Evolutionary conservation across 352 stramenopile genomes (phyloP).

Genomic region (Phytophthora cactorum): DNA sequence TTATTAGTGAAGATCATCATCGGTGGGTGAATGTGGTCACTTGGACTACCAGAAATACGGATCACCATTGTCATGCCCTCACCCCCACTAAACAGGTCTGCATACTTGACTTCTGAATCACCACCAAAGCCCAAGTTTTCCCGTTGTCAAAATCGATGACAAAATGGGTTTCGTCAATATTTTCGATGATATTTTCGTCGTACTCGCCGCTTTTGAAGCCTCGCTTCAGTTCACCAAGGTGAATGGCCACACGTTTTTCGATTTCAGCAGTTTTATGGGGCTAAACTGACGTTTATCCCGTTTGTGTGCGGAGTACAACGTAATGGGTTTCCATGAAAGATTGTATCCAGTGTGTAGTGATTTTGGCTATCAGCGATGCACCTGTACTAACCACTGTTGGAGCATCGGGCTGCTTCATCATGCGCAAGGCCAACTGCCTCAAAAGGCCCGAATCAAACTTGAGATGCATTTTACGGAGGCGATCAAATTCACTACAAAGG

Average conservation of each 20-base stretch:
- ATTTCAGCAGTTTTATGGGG: not conserved
- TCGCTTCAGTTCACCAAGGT: not conserved
- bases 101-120: slow-evolving; percentile 28
- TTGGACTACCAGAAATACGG: not conserved
- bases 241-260: not conserved
- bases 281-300: not conserved
- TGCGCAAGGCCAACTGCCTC: not conserved
- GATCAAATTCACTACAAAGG: not conserved
- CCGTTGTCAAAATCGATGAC: slow-evolving; percentile 32
- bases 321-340: not conserved
- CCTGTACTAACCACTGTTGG: not conserved
- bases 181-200: slow-evolving; percentile 29
- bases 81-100: slow-evolving; percentile 22
- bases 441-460: not conserved
- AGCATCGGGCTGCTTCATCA: not conserved
- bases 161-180: slow-evolving; percentile 43
- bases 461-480: not conserved
- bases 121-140: slow-evolving; percentile 23
- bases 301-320: not conserved
- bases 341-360: not conserved
- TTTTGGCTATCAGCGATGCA: not conserved
- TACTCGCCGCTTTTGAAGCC: not conserved
- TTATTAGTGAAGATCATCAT: not conserved
- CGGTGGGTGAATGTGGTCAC: not conserved
- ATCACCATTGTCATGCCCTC: slow-evolving; percentile 43